Evolutionary conservation across 2,329 filamentous ascomycete genomes (phyloP).

Genomic region (Juglanconis oblonga): DNA sequence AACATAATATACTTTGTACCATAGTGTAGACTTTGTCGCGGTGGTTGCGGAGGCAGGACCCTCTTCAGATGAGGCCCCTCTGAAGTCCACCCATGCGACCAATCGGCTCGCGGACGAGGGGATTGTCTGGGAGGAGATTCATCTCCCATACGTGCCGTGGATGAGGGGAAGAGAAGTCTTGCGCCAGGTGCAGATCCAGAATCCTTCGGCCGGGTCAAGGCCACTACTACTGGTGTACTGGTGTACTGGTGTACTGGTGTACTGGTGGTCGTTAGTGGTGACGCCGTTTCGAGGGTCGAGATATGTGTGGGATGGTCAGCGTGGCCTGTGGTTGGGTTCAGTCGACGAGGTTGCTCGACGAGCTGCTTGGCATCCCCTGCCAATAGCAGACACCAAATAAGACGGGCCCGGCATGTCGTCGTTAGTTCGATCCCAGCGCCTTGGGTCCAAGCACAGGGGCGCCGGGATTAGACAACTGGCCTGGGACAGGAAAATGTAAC

Average conservation of each 20-base stretch:
- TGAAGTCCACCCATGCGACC: no score
- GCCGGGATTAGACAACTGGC: constrained; percentile 9
- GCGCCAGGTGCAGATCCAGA: neutral
- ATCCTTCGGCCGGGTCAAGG: no score
- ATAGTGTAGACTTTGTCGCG: no score
- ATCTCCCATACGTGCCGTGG: no score
- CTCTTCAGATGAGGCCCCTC: no score
- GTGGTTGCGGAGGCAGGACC: no score
- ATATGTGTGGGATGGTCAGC: constrained; percentile 8
- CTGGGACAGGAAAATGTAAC: neutral
- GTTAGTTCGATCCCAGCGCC: constrained; percentile 20
- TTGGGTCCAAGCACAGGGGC: constrained; percentile 16
- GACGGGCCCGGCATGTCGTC: constrained; percentile 21
- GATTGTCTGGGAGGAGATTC: no score
- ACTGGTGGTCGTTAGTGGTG: neutral
- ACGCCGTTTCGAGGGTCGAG: neutral
- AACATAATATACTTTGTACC: no score
- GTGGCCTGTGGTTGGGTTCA: constrained; percentile 7
- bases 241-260: no score
- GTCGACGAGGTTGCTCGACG: neutral
- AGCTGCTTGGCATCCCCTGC: neutral
- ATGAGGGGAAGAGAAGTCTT: no score
- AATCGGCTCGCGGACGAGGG: no score
- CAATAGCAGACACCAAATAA: constrained; percentile 11
- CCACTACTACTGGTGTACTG: no score